Conservation (phyloP, 2,329 filamentous ascomycete genomes). For the Alternaria sp. region DNA sequence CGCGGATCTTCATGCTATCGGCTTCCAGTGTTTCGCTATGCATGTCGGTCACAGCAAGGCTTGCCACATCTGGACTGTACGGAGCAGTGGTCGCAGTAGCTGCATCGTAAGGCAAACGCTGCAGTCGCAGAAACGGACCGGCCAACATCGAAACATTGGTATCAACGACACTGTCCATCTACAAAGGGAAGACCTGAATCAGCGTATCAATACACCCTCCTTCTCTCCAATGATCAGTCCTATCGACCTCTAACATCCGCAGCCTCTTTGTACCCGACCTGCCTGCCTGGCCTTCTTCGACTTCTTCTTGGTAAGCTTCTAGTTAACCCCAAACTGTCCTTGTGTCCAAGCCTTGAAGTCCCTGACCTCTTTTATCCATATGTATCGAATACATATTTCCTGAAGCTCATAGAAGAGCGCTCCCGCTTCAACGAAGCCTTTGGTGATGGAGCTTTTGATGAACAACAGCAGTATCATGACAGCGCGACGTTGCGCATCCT, state of each 20-base stretch:
- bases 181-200: not conserved
- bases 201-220: not conserved
- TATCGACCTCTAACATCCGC: not conserved
- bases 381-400: conserved; percentile 49
- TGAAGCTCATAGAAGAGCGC: conserved; percentile 50
- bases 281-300: not conserved
- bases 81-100: not conserved
- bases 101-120: conserved; percentile 1
- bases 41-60: not conserved
- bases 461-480: conserved; percentile 48
- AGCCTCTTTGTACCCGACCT: not conserved
- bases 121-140: not conserved
- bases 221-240: not conserved
- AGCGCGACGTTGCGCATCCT: conserved; percentile 46
- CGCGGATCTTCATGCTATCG: not conserved
- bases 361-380: conserved; percentile 51
- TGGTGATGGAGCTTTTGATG: conserved; percentile 47
- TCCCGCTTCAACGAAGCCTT: conserved; percentile 37
- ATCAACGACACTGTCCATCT: not conserved
- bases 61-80: not conserved
- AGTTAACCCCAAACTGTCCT: not conserved
- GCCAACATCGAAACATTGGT: not conserved
- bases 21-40: conserved; percentile 1
- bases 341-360: conserved; percentile 44
- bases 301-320: conserved; percentile 16